Evolutionary conservation across 352 stramenopile species (phyloP).

Genomic region (Pythium monospermum): DNA sequence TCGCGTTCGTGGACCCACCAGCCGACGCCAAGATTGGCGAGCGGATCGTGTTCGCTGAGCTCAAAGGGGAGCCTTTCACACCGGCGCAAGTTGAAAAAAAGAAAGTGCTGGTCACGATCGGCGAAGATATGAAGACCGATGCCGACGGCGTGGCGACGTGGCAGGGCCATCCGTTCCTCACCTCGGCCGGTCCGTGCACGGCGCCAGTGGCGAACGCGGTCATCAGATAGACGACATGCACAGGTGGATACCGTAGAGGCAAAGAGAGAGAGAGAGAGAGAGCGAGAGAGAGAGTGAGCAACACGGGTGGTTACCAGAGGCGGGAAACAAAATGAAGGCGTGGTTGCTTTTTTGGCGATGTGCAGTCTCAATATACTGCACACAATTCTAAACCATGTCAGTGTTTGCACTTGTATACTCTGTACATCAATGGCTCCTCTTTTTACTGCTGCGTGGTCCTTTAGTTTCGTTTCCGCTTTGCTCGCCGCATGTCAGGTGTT

Average conservation of each 20-base stretch:
- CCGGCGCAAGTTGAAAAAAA: constrained; percentile 88
- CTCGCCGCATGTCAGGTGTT: constrained; percentile 13
- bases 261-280: too few species aligned
- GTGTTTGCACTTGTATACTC: too few species aligned
- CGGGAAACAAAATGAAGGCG: too few species aligned
- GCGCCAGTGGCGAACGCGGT: constrained; percentile 65
- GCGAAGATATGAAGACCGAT: constrained; percentile 82
- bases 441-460: not conserved
- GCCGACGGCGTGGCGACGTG: constrained; percentile 72
- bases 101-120: constrained; percentile 76
- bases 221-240: constrained; percentile 57
- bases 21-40: constrained; percentile 68
- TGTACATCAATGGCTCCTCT: too few species aligned
- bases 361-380: too few species aligned
- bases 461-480: constrained; percentile 27
- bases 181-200: constrained; percentile 68
- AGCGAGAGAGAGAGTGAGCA: too few species aligned
- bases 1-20: constrained; percentile 83
- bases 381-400: too few species aligned
- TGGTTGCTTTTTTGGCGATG: too few species aligned
- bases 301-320: too few species aligned
- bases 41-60: constrained; percentile 63
- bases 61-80: constrained; percentile 67
- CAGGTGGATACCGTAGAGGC: too few species aligned
- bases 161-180: constrained; percentile 76